These are phyloP conservation scores for Paracamarosporium sp. DNA, from an alignment of 2,329 filamentous ascomycete genomes.

Conservation along the genomic window DNA sequence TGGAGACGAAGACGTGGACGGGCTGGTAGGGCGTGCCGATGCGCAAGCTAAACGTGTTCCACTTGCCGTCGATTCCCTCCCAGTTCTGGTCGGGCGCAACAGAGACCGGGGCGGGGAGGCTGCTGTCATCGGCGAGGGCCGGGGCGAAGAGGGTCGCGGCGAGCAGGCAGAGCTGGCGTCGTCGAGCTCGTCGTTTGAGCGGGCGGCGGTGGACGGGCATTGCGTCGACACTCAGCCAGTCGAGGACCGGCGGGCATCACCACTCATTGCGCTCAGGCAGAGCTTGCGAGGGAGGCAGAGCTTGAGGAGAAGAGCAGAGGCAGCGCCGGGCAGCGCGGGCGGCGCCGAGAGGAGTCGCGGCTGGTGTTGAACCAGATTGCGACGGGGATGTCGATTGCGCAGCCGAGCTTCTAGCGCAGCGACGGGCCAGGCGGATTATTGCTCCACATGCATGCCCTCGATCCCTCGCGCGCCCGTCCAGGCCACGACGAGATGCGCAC, in stretches of 20 bases:
- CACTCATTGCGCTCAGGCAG: conserved; percentile 24
- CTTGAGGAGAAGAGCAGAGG: conserved; percentile 16
- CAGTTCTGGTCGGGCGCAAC: conserved; percentile 47
- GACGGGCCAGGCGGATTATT: conserved; percentile 32
- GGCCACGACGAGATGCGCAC: too few relatives aligned
- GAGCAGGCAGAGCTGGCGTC: conserved; percentile 11
- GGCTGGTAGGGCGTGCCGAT: conserved; percentile 62
- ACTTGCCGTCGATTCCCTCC: conserved; percentile 52
- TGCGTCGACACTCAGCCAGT: conserved; percentile 32
- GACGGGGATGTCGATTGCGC: conserved; percentile 18
- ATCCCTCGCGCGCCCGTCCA: conserved; percentile 15
- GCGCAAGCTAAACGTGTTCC: conserved; percentile 72
- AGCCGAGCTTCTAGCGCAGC: conserved; percentile 23
- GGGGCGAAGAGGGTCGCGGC: conserved; percentile 18
- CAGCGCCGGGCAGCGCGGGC: conserved; percentile 9
- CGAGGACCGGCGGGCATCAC: conserved; percentile 32
- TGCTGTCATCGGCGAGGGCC: conserved; percentile 27
- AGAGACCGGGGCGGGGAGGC: conserved; percentile 37
- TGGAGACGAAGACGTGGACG: conserved; percentile 68
- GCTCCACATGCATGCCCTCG: conserved; percentile 24
- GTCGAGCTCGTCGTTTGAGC: conserved; percentile 6
- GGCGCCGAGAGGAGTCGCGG: conserved; percentile 15
- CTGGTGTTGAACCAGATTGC: conserved; percentile 36
- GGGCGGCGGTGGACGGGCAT: conserved; percentile 24
- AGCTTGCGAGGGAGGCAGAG: conserved; percentile 2